Percentiles rank a stretch among this genome's conserved stretches.
Evolutionary conservation across 2,329 filamentous ascomycete genomes (phyloP).

Genomic region (Diaporthe sp.): DNA sequence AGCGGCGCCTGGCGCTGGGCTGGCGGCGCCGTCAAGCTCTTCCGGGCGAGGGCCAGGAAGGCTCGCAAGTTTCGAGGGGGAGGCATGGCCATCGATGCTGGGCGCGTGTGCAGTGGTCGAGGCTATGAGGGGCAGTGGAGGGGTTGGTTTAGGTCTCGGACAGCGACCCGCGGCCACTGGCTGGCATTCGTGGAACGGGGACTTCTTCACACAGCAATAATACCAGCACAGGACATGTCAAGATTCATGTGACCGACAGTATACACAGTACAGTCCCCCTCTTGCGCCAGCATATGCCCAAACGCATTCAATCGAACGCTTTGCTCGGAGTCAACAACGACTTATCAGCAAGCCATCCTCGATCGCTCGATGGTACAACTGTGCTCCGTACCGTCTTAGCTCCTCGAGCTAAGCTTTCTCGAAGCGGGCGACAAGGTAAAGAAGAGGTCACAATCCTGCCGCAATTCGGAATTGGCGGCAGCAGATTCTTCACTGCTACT

Average conservation of each 20-base stretch:
- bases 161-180: neutral
- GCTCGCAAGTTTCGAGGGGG: constrained; percentile 49
- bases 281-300: neutral
- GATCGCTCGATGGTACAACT: neutral
- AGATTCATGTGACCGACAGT: neutral
- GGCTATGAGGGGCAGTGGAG: neutral
- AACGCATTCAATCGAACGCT: neutral
- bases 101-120: neutral
- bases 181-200: neutral
- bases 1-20: constrained; percentile 58
- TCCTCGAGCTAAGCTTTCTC: neutral
- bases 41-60: constrained; percentile 63
- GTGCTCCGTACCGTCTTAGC: neutral
- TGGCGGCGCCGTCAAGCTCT: constrained; percentile 55
- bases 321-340: too few species aligned
- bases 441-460: neutral
- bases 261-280: too few species aligned
- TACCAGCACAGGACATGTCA: neutral
- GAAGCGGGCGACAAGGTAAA: neutral
- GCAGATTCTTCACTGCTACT: neutral
- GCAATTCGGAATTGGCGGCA: neutral
- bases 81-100: constrained; percentile 24
- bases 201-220: neutral
- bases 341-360: too few species aligned
- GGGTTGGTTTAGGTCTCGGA: neutral